Base-by-base conservation (phyloP, 108 stramenopile species). In the Pseudonitzschia multiseries region DNA sequence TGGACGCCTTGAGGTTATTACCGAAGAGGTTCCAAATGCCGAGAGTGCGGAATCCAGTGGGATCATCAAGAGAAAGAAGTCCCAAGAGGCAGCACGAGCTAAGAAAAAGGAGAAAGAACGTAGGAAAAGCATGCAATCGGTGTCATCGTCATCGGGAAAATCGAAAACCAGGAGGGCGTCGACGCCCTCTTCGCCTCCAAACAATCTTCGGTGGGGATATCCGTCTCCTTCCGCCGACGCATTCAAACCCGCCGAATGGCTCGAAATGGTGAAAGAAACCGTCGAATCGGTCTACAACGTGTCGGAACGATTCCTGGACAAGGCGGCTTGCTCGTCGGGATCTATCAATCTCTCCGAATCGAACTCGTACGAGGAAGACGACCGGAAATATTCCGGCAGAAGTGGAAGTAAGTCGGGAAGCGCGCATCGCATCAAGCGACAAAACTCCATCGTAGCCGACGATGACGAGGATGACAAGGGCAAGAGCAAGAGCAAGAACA, bases 151-250 rank as follows among this genome's bases (percentile, higher is more conserved):
- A 5, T 36, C 36, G 36, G 36, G 36, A 36, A 36, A 36, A 36
- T 6, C 2, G 6, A 36, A 36, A 6, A 5, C 36, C 24, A 10
- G 8, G 15, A 54, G 22, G 8, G 8, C 53, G 14, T 54, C 53
- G 26, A 26, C 6, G 17, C 8, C 57, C 0, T 0, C 0, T 31
- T 33, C 59, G 28, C 28, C 59, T 0, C 0, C 32, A 29, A 61
- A 22, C 24, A 21, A 20, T 56, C n/a, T 14, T 13, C 32, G 61
- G 31, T 62, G 61, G 61, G 33, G 27, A 62, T 62, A 62, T 33
- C 32, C 33, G 12, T 14, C 61, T 62, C 61, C 61, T 15, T 21
- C 12, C 54, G 4, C 10, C 21, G n/a, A 21, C 2, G 24, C 22
- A 22, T 56, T 56, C 24, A 56, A 56, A 3, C 15, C 61, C 12